Base-by-base conservation (phyloP, 2,329 filamentous ascomycete species). In the Penicillium capsulatum region DNA sequence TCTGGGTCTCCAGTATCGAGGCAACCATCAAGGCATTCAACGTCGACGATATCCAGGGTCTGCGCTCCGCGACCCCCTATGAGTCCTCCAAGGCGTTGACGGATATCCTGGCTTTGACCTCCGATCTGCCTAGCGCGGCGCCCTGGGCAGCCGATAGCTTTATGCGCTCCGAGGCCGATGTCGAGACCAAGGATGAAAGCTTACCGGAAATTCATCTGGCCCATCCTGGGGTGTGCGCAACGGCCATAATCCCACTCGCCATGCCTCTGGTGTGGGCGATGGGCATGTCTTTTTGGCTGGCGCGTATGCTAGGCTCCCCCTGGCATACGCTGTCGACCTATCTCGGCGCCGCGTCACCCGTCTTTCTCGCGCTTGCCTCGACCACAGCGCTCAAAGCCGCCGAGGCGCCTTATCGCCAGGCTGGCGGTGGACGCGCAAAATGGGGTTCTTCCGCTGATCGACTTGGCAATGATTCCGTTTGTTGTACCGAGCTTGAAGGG, bases 1-100 rank as follows among this genome's bases (percentile, higher is more conserved):
- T 97, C 48, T 97, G 91, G 90, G 80, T 89, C 7, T 86, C 84
- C 47, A 94, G 85, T 56, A 69, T 96, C 34, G 90, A 95, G 57
- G 81, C 84, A 1, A 70, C 74, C 36, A 60, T 64, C 4, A 65
- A 75, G 11, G 56, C 68, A 2, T 79, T 95, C 48, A 65, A 79
- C 29, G 55, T 77, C 5, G 70, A 79, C 33, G 92, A 98, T 65
- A 72, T 95, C 17, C 90, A 97, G 65, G 84, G 80, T 31, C 64
- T 94, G 34, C 64, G 66, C 11, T 76, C 77, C 2, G 54, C 60
- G 1, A 71, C 70, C 2, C 79, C 90, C 1, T 98, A 98, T 68
- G 90, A 97, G 65, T 82, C 81, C 45, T 83, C 81, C 41, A 97
- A 98, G 69, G 81, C 89, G 15, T 71, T 97, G 14, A 94, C 86